Evolutionary conservation across 768 basidiomycete species (phyloP).

Genomic region (Tremella fuciformis): DNA sequence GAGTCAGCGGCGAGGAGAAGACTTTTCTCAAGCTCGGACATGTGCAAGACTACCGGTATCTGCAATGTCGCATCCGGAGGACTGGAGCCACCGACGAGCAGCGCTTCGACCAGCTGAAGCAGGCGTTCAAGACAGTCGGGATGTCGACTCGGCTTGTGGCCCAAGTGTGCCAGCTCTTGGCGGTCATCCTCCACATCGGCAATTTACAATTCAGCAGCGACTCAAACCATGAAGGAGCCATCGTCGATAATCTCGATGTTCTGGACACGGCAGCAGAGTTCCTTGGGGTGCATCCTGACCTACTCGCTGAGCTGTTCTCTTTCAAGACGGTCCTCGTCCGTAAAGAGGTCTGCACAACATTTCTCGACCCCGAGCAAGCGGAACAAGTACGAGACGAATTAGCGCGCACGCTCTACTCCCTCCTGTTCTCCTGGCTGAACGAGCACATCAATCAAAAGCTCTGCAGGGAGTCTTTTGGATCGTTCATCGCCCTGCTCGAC

Average conservation of each 20-base stretch:
- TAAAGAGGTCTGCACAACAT: constrained; percentile 95
- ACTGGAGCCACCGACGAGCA: constrained; percentile 69
- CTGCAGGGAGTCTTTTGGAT: constrained; percentile 80
- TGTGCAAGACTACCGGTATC: constrained; percentile 77
- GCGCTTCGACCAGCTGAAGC: constrained; percentile 89
- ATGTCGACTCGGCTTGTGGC: constrained; percentile 91
- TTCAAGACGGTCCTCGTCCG: constrained; percentile 90
- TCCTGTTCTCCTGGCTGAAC: constrained; percentile 93
- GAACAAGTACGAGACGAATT: constrained; percentile 91
- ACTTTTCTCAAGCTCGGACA: constrained; percentile 81
- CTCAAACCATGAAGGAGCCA: constrained; percentile 81
- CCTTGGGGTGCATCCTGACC: constrained; percentile 66
- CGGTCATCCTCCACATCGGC: constrained; percentile 93
- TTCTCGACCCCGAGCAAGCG: constrained; percentile 90
- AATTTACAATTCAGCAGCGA: constrained; percentile 90
- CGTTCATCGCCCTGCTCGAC: constrained; percentile 90
- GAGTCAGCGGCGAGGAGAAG: constrained; percentile 81
- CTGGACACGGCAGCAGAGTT: constrained; percentile 86
- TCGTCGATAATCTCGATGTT: constrained; percentile 78
- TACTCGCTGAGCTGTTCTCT: constrained; percentile 73
- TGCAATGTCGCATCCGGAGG: constrained; percentile 65
- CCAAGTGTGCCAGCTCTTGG: constrained; percentile 89
- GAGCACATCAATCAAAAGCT: constrained; percentile 94
- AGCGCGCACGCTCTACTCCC: constrained; percentile 85
- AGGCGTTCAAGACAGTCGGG: constrained; percentile 87